Evolutionary conservation across 169 alveolate genomes (phyloP), one percentile per base, ranked within the genome.

Genomic region (Pseudocohnilembus persalinus): DNA sequence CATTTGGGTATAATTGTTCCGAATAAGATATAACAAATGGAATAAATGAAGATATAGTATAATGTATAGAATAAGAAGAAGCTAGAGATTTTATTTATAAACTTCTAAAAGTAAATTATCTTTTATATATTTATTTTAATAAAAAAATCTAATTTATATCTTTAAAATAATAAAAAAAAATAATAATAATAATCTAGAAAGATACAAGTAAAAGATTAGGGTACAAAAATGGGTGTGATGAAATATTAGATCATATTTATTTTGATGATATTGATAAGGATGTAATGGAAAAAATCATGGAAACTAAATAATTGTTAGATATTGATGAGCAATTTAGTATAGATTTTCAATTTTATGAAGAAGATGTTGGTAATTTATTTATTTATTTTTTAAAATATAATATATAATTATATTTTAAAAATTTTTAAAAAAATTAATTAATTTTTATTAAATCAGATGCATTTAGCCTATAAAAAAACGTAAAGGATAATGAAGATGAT

Each of bases 1-100:
- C 84, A 0, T 79, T 79, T 79, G 84, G 84, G 20, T 79, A 79
- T 63, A 75, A 79, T n/a, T 74, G 16, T 16, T n/a, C 29, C 11
- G 63, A 79, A 63, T 27, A 35, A 63, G 29, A 64, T 25, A 79
- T 31, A 29, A n/a, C 49, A 28, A 25, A 28, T 49, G 84, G 84
- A 1, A 63, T 79, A 0, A 79, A 15, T 20, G 0, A 49, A 29
- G 84, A 79, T 28, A 29, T 16, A 24, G 26, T 79, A 49, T 29
- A 64, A 20, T 1, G 33, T 31, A 77, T 77, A 77, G 15, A 77
- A 77, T 28, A 77, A 0, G 82, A 77, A 33, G 33, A 77, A 33
- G 74, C 63, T 0, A 34, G 28, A 1, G 65, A 31, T 32, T 1
- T 77, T 15, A 77, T 77, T 31, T 15, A 28, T 29, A 27, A 6